These are phyloP conservation scores for Rhizopogon vinicolor DNA, from an alignment of 768 basidiomycete genomes.

Conservation along the genomic window DNA sequence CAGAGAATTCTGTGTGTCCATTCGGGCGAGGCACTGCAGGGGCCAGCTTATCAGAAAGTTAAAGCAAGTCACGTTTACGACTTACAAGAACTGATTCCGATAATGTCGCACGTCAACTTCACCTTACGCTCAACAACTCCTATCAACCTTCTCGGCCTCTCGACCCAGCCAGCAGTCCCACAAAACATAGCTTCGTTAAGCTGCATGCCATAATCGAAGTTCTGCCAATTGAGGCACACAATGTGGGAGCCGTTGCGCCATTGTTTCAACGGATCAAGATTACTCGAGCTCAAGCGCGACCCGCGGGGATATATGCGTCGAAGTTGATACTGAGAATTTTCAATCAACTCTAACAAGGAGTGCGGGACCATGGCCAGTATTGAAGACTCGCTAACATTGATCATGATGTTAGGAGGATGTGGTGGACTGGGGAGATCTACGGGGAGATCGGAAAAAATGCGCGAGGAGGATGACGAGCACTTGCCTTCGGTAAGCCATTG, in stretches of 20 bases:
- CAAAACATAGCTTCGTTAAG: conserved; percentile 62
- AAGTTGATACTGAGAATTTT: conserved; percentile 39
- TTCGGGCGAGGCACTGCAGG: conserved; percentile 42
- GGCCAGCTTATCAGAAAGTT: not conserved
- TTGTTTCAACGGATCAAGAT: conserved; percentile 46
- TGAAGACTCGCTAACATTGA: conserved; percentile 57
- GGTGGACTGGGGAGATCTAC: conserved; percentile 14
- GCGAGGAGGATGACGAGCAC: not conserved
- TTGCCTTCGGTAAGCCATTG: conserved; percentile 44
- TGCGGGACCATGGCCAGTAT: conserved; percentile 37
- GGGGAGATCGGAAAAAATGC: not conserved
- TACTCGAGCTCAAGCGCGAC: conserved; percentile 50
- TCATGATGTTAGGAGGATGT: conserved; percentile 38
- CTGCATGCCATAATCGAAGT: conserved; percentile 53
- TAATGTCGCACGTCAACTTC: conserved; percentile 29
- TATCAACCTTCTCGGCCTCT: conserved; percentile 36
- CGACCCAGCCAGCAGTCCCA: conserved; percentile 51
- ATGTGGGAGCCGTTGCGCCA: conserved; percentile 59
- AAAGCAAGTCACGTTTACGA: conserved; percentile 2
- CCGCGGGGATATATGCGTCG: conserved; percentile 58
- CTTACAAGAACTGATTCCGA: conserved; percentile 43
- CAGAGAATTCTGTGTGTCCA: conserved; percentile 31
- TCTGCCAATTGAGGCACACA: conserved; percentile 58
- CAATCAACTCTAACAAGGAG: conserved; percentile 32
- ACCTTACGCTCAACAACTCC: conserved; percentile 13